These are phyloP conservation scores for Saturnispora mendoncae DNA, from an alignment of 805 yeast genomes.

Conservation along the genomic window DNA sequence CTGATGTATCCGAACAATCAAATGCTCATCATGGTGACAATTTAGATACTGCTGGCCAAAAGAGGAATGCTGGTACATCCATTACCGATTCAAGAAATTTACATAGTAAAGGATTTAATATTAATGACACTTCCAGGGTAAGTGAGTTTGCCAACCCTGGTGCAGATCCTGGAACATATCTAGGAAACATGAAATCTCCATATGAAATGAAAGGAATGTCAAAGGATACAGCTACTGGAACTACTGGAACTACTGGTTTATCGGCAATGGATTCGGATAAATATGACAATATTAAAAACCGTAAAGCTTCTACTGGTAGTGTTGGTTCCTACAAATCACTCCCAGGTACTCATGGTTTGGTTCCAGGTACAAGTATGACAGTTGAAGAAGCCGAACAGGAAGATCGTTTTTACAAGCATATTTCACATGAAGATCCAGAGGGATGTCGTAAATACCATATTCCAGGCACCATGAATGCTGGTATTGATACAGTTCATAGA, in stretches of 20 bases:
- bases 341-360: constrained; percentile 5
- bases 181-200: not conserved
- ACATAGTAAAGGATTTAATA: not conserved
- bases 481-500: not conserved
- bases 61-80: too few species aligned
- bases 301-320: not conserved
- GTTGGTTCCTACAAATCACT: not conserved
- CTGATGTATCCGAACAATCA: too few species aligned
- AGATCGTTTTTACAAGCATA: not conserved
- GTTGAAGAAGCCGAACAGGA: not conserved
- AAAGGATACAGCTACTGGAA: not conserved
- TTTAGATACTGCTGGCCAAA: too few species aligned
- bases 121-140: not conserved
- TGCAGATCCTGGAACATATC: not conserved
- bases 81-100: too few species aligned
- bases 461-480: constrained; percentile 7
- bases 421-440: not conserved
- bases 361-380: constrained; percentile 3
- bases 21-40: too few species aligned
- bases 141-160: constrained; percentile 1
- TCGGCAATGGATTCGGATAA: not conserved
- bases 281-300: not conserved
- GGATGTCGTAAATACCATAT: constrained; percentile 3
- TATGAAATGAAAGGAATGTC: not conserved
- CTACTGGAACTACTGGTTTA: not conserved